Percentiles rank a stretch among this genome's conserved stretches.
Conservation (phyloP, 1,284 basidiomycete genomes). For the Tetrapyrgos nigripes region DNA sequence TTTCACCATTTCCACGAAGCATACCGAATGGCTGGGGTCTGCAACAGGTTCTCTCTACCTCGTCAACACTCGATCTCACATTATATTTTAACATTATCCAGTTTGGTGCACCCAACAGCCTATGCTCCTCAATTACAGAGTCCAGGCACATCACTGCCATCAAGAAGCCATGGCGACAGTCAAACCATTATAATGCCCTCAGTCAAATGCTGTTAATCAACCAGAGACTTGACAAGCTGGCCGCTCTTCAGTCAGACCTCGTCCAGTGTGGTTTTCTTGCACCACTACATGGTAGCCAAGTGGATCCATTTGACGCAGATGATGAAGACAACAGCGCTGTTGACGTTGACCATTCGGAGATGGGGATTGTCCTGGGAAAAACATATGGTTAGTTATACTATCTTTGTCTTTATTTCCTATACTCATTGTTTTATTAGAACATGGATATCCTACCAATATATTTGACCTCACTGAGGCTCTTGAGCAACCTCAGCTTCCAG, state of each 20-base stretch:
- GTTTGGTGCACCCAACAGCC: constrained; percentile 9
- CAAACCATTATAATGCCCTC: constrained; percentile 14
- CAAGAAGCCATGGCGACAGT: constrained; percentile 30
- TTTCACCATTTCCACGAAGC: constrained; percentile 2
- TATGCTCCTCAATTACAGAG: constrained; percentile 21
- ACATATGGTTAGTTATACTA: too few relatives aligned
- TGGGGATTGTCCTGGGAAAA: too few relatives aligned
- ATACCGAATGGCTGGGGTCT: not conserved
- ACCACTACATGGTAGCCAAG: too few relatives aligned
- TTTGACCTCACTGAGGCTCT: too few relatives aligned
- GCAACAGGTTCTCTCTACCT: not conserved
- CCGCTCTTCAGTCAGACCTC: too few relatives aligned
- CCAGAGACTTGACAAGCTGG: too few relatives aligned
- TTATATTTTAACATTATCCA: not conserved
- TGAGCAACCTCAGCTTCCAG: too few relatives aligned
- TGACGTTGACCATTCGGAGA: not conserved
- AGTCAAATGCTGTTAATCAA: too few relatives aligned
- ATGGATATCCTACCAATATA: too few relatives aligned
- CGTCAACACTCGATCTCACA: constrained; percentile 3
- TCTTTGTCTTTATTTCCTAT: too few relatives aligned
- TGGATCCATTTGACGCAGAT: constrained; percentile 2
- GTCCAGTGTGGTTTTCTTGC: too few relatives aligned
- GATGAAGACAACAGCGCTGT: constrained; percentile 5
- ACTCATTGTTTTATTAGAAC: too few relatives aligned
- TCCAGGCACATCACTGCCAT: constrained; percentile 25